Conservation (phyloP, 768 basidiomycete genomes). For the Psilocybe sp. region DNA sequence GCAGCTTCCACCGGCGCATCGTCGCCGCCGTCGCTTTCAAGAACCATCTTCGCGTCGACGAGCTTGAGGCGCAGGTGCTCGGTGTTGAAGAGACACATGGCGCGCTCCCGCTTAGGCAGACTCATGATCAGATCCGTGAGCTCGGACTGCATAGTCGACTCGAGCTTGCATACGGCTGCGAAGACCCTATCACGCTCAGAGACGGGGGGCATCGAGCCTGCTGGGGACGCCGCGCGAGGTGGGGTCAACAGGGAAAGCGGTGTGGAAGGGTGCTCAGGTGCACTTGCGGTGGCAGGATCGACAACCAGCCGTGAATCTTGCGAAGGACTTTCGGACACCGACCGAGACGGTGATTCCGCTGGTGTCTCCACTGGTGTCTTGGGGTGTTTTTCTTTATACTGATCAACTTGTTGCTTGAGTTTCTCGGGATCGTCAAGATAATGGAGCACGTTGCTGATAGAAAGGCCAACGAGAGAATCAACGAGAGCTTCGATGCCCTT, state of each 20-base stretch:
- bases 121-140: slow-evolving; percentile 82
- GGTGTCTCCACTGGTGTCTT: slow-evolving; percentile 33
- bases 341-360: slow-evolving; percentile 42
- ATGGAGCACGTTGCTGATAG: slow-evolving; percentile 74
- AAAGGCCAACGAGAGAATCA: slow-evolving; percentile 65
- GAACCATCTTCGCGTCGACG: slow-evolving; percentile 75
- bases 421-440: slow-evolving; percentile 70
- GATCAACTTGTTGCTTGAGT: slow-evolving; percentile 61
- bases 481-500: slow-evolving; percentile 65
- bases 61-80: slow-evolving; percentile 78
- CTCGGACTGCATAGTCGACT: slow-evolving; percentile 55
- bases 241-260: slow-evolving; percentile 81
- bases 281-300: slow-evolving; percentile 73
- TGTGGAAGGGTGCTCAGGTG: slow-evolving; percentile 88
- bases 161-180: slow-evolving; percentile 62
- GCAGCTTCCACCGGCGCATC: slow-evolving; percentile 31
- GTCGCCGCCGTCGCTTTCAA: slow-evolving; percentile 70
- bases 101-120: slow-evolving; percentile 84
- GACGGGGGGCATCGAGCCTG: slow-evolving; percentile 52
- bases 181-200: slow-evolving; percentile 78
- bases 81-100: slow-evolving; percentile 86
- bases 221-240: slow-evolving; percentile 81
- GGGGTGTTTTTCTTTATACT: slow-evolving; percentile 27
- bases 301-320: slow-evolving; percentile 73
- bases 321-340: slow-evolving; percentile 33